Conservation (phyloP, 352 stramenopile species). For the Globisporangium lucens region DNA sequence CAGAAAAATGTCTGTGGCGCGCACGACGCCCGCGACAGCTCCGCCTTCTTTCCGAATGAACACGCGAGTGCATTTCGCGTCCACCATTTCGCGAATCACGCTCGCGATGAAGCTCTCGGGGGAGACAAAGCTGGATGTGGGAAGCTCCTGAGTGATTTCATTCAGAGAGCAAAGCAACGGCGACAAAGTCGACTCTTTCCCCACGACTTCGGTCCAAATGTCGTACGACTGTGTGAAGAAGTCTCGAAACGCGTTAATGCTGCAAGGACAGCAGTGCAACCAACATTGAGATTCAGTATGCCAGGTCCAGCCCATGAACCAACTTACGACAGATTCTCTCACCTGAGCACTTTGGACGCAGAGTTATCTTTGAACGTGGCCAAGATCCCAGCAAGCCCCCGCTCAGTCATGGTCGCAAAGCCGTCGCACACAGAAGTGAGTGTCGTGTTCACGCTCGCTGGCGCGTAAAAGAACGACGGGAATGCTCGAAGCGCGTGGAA, state of each 20-base stretch:
- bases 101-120: constrained; percentile 40
- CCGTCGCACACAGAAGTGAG: constrained; percentile 32
- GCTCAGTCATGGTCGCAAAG: constrained; percentile 31
- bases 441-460: constrained; percentile 23
- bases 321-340: not conserved
- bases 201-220: not conserved
- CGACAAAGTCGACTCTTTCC: not conserved
- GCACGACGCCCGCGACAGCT: constrained; percentile 32
- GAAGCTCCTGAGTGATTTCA: constrained; percentile 16
- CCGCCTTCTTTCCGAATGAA: constrained; percentile 25
- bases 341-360: constrained; percentile 16
- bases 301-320: too few relatives aligned
- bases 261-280: not conserved
- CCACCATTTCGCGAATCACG: constrained; percentile 44
- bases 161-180: constrained; percentile 30
- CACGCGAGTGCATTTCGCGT: constrained; percentile 29
- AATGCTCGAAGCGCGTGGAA: constrained; percentile 37
- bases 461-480: constrained; percentile 43
- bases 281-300: too few relatives aligned
- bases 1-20: constrained; percentile 46
- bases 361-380: constrained; percentile 17
- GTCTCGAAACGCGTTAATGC: constrained; percentile 18
- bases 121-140: constrained; percentile 17
- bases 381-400: constrained; percentile 29
- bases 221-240: constrained; percentile 24